A percentile compares a stretch with the other conserved stretches of the same genome.
phyloP scores from a whole-genome alignment of 257 asterid genomes.

The Mitragyna speciosa region DNA sequence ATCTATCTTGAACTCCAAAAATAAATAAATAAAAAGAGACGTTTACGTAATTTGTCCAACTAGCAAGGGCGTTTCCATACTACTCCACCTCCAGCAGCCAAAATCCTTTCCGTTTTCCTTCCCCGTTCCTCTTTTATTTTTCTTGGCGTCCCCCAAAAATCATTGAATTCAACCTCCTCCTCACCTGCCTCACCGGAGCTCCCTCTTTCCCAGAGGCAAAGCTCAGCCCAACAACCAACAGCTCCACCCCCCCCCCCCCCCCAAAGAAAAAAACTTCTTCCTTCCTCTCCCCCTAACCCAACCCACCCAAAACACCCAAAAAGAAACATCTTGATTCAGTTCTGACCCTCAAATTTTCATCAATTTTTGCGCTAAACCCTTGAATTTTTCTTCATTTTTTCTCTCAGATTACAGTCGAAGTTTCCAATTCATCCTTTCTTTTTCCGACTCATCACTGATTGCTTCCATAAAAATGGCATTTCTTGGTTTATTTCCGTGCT shows the following conservation, averaged over 20 bases:
- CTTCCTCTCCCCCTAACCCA: too few species aligned
- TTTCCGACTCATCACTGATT: conserved; percentile 29
- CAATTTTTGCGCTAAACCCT: too few species aligned
- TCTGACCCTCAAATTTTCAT: too few species aligned
- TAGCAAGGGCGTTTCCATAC: not conserved
- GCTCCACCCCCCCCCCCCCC: conserved; percentile 14
- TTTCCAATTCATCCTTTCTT: conserved; percentile 37
- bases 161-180: not conserved
- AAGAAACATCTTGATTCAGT: too few species aligned
- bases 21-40: too few species aligned
- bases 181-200: conserved; percentile 3
- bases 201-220: not conserved
- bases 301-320: too few species aligned
- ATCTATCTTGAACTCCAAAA: too few species aligned
- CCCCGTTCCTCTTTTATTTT: not conserved
- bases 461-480: conserved; percentile 23
- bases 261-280: too few species aligned
- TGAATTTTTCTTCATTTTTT: too few species aligned
- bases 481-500: conserved; percentile 23
- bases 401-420: not conserved
- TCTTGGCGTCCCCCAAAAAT: not conserved
- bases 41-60: conserved; percentile 13
- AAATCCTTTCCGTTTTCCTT: not conserved
- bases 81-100: not conserved
- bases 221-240: conserved; percentile 10